Base-by-base conservation (phyloP, 805 yeast species). In the Wickerhamomyces alni region DNA sequence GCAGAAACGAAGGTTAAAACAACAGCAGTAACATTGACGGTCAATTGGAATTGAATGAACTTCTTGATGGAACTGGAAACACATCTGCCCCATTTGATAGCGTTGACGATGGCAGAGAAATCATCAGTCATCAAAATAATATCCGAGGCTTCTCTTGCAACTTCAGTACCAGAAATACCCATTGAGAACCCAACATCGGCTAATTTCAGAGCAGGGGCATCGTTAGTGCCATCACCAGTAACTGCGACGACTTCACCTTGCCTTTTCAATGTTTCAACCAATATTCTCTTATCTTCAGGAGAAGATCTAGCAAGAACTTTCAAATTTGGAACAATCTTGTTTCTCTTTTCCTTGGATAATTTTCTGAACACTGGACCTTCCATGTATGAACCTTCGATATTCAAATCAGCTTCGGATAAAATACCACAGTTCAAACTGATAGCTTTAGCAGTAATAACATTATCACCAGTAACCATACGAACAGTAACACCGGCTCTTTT, bases 161-260 rank as follows among this genome's bases (percentile, higher is more conserved):
- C 98, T 64, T 93, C 99, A 2, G 99, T 93, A 48, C 99, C 99
- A 8, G 95, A 75, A 44, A 89, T 87, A 49, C 99, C 99, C 99
- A 93, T 93, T 3, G 98, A 86, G 58, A 93, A 91, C 2, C 99
- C 99, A 42, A 93, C 95, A 65, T 93, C 98, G 0, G 99, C 99
- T 43, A 89, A 70, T 57, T 91, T 87, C 56, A 93, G 73, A 3
- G 99, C 98, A 13, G 97, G 97, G 0, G 98, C 99, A 71, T 93
- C 99, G 61, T 93, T 93, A 8, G 98, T 91, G 63, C 99, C 99
- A 61, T 93, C 99, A 58, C 99, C 99, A 29, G 99, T 93, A 27
- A 91, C 98, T 1, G 99, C 99, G 36, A 93, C 99, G 27, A 91
- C 95, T 56, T 93, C 97, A 18, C 94, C 95, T 56, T 79, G 70